Evolutionary conservation across 805 yeast species (phyloP), one percentile per base, ranked within the genome.

Genomic region (Candida coleopterorum): DNA sequence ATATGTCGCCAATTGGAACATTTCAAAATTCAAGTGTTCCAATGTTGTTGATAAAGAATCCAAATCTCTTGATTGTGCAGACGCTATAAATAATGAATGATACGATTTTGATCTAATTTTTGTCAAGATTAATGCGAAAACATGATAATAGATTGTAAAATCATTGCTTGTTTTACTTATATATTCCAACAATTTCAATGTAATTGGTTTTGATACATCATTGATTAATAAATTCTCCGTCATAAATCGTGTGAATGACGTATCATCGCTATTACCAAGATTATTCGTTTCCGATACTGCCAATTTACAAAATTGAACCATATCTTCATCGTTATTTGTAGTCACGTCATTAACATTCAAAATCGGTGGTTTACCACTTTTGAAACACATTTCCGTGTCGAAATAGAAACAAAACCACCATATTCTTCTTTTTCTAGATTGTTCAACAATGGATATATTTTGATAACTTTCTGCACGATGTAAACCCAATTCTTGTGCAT

Each of bases 401-500:
- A 53, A 53, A 38, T 47, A 58, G 26, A 57, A 61, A 42, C 70
- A 63, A 22, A 53, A 52, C 53, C 61, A 53, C 72, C 72, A 66
- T 1, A 64, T 35, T 9, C 43, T 45, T 33, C 62, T 48, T 26
- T 67, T 50, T 16, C 44, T 35, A 9, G 26, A 30, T 20, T 46
- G 52, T 21, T 57, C 64, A 12, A 43, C 54, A 1, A 35, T 30
- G 1, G 53, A 36, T 15, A 61, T 40, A 16, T 46, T 41, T 9
- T 31, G 42, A 25, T 49, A 55, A 3, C 60, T 45, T 37, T 64
- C 70, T n/a, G 40, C 35, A 7, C 69, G 43, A 43, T 66, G 71
- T 34, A 66, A 48, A 2, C 72, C 72, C 29, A 64, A 47, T 30
- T 63, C 68, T 41, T 65, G 70, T 3, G 70, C 70, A 41, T 48